Conservation (phyloP, 2,329 filamentous ascomycete genomes). For the Sclerotinia subarctica region DNA sequence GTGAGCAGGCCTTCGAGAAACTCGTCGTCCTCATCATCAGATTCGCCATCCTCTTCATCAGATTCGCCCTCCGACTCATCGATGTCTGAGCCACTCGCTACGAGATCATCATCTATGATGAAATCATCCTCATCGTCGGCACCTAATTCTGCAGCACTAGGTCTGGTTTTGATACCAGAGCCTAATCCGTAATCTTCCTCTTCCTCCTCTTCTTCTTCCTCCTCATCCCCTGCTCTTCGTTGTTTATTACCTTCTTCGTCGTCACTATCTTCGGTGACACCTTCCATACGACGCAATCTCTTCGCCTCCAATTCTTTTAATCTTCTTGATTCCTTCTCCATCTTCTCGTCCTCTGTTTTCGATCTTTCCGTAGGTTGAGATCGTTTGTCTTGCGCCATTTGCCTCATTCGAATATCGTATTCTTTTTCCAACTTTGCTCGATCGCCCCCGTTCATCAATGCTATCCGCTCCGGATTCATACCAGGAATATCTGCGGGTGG, state of each 20-base stretch:
- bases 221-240: conserved; percentile 4
- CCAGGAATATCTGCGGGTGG: conserved; percentile 40
- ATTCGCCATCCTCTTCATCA: conserved; percentile 43
- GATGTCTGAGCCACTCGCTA: conserved; percentile 76
- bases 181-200: conserved; percentile 61
- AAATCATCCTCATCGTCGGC: conserved; percentile 96
- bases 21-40: conserved; percentile 59
- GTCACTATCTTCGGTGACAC: conserved; percentile 67
- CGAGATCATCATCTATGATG: conserved; percentile 80
- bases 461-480: conserved; percentile 62
- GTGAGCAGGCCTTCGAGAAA: conserved; percentile 68
- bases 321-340: conserved; percentile 70
- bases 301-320: conserved; percentile 80
- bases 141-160: conserved; percentile 53
- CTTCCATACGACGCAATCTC: conserved; percentile 80
- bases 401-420: conserved; percentile 80
- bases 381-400: conserved; percentile 79
- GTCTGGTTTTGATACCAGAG: conserved; percentile 53
- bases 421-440: conserved; percentile 73
- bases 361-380: conserved; percentile 83
- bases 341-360: conserved; percentile 86
- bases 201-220: conserved; percentile 50
- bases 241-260: conserved; percentile 48
- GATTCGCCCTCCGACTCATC: conserved; percentile 53
- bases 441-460: conserved; percentile 57